A percentile compares a stretch with the other conserved stretches of the same genome.
These are phyloP conservation scores for Solanum ahanhuiri DNA, from an alignment of 257 asterid species.

Conservation along the genomic window DNA sequence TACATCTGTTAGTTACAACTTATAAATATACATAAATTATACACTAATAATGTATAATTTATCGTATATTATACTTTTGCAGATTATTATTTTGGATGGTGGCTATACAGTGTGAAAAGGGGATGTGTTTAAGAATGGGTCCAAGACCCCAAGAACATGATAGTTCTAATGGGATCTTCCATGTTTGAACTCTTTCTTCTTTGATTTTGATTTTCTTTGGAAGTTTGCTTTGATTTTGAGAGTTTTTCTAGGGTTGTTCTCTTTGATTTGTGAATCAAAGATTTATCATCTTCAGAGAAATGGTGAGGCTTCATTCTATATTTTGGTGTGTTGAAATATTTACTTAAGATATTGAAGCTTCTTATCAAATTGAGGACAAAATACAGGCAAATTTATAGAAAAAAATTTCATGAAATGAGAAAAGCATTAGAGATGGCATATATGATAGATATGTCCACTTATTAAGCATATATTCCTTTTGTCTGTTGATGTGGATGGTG, in stretches of 20 bases:
- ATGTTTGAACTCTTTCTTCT: conserved; percentile 29
- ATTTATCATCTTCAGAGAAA: conserved; percentile 10
- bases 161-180: conserved; percentile 55
- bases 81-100: not conserved
- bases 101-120: not conserved
- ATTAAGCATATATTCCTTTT: not conserved
- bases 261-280: conserved; percentile 12
- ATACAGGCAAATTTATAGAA: conserved; percentile 8
- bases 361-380: not conserved
- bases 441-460: not conserved
- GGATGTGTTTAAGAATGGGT: conserved; percentile 27
- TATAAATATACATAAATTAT: not conserved
- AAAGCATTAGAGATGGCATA: not conserved
- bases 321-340: not conserved
- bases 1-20: not conserved
- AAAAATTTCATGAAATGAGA: not conserved
- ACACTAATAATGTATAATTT: not conserved
- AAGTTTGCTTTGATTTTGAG: not conserved
- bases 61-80: not conserved
- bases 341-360: not conserved
- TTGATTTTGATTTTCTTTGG: conserved; percentile 8
- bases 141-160: conserved; percentile 55
- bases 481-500: not conserved
- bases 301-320: conserved; percentile 31
- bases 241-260: conserved; percentile 14